Evolutionary conservation across 495 filamentous ascomycete species (phyloP).

Genomic region (Peziza echinospora): DNA sequence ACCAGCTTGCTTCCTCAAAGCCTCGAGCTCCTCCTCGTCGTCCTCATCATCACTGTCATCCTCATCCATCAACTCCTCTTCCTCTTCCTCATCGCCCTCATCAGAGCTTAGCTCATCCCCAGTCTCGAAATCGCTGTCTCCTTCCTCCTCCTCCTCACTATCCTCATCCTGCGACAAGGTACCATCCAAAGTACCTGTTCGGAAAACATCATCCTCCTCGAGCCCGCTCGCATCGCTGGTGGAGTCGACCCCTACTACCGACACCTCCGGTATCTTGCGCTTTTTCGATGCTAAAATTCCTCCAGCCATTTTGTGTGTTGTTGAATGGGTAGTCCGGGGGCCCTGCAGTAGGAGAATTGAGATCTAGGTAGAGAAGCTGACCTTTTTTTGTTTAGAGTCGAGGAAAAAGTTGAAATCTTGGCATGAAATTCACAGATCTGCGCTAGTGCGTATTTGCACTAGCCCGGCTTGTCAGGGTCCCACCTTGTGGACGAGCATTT

Average conservation of each 20-base stretch:
- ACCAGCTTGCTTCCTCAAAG: constrained; percentile 26
- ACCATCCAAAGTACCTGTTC: not conserved
- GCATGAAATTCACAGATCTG: too few relatives aligned
- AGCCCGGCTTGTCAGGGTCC: too few relatives aligned
- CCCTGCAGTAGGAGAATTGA: not conserved
- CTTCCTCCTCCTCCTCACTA: constrained; percentile 1
- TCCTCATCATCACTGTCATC: constrained; percentile 28
- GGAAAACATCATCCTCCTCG: not conserved
- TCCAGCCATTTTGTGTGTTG: not conserved
- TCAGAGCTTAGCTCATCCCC: constrained; percentile 15
- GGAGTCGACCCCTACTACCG: too few relatives aligned
- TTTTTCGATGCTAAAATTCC: not conserved
- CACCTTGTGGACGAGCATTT: too few relatives aligned
- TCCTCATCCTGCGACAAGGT: not conserved
- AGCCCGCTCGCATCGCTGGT: too few relatives aligned
- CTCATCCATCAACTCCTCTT: constrained; percentile 26
- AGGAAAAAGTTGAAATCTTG: not conserved
- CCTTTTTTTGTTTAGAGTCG: too few relatives aligned
- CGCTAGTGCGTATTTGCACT: too few relatives aligned
- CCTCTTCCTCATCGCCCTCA: constrained; percentile 24
- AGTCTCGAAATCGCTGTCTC: not conserved
- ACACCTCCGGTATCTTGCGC: not conserved
- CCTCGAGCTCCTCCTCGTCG: constrained; percentile 24
- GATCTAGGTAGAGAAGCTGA: not conserved
- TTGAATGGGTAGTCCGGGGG: not conserved